Evolutionary conservation across 208 protist genomes (phyloP), one percentile per base, ranked within the genome.

Genomic region (Crithidia fasciculata): DNA sequence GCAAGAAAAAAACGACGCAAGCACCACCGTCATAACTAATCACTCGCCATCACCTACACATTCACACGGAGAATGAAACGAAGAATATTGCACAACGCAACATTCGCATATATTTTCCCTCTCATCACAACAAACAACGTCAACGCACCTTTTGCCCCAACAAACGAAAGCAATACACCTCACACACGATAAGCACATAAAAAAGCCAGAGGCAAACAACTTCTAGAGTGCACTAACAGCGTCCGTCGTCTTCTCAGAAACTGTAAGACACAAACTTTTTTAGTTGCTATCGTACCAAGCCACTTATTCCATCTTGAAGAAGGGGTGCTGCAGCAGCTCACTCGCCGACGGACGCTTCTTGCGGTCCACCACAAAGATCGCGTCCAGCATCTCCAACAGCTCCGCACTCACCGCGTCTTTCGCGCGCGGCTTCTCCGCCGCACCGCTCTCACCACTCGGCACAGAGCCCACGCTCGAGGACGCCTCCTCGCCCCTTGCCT

Each of bases 261-360:
- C 28, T 0, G 28, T 28, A 28, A 0, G 28, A 28, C 28, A 28
- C 28, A 28, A 28, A 28, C 28, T 1, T 28, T 28, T 1, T 28
- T 1, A 28, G 28, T 28, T 28, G 0, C 28, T 28, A 28, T 28
- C 28, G 28, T 28, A 28, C 1, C 28, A 28, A 28, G 28, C 28
- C 28, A 28, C 28, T 28, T 28, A 28, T 39, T 63, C n/a, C 28
- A 28, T 28, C 28, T 28, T 28, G 19, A 37, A 45, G 28, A 91
- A 94, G 9, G 86, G 63, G 62, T 90, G 82, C 41, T 86, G 61
- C 58, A 91, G 66, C 28, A 94, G 80, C 52, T 81, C 80, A 12
- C 37, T 73, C 54, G 86, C 82, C 10, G 84, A 81, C 0, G 84
- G 74, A 0, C 89, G 81, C 40, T 79, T 66, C 40, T 70, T 79